Base-by-base conservation (phyloP, 116 monocot species). In the Posidonia oceanica region DNA sequence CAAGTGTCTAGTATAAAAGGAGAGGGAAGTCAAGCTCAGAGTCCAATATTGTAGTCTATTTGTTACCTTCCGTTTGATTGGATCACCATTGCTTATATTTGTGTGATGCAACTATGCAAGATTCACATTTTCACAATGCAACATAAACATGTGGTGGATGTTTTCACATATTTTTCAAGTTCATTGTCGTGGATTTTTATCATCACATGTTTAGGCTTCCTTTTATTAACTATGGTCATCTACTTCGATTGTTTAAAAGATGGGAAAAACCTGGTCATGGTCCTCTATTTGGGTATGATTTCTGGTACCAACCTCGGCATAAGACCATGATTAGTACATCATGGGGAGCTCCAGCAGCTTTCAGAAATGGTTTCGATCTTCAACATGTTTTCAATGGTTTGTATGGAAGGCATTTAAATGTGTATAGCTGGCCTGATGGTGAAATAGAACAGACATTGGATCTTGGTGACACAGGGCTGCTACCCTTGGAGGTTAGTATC, bases 211-310 rank as follows among this genome's bases (percentile, higher is more conserved):
- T 48, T 48, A 48, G 5, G 1, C 48, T 48, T 10, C 48, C 8
- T 48, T 48, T 10, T 12, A 48, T 48, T 48, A 12, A 48, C 48
- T 10, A 48, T 10, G 1, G 48, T 48, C 48, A 48, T 48, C 48
- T 7, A 48, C 48, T 48, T 12, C 12, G 48, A 56, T 57, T 70
- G 29, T 42, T 54, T 3, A 14, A 37, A 39, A 96, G 96, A 70
- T 96, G 96, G 96, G 96, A 96, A 76, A 96, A 87, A 70, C 96
- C 96, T 61, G 96, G 91, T 20, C 86, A 96, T 63, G 87, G 85
- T 59, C 96, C 96, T 59, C 62, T 71, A n/a, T 96, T 86, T 80
- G 96, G 96, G 4, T 91, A 96, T 75, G 96, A 96, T 79, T 96
- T 78, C 80, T 96, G 96, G 96, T 96, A 96, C 70, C 96, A 96